Percentiles rank a stretch among this genome's conserved stretches.
Evolutionary conservation across 768 basidiomycete genomes (phyloP).

Genomic region (Suillus paluster): DNA sequence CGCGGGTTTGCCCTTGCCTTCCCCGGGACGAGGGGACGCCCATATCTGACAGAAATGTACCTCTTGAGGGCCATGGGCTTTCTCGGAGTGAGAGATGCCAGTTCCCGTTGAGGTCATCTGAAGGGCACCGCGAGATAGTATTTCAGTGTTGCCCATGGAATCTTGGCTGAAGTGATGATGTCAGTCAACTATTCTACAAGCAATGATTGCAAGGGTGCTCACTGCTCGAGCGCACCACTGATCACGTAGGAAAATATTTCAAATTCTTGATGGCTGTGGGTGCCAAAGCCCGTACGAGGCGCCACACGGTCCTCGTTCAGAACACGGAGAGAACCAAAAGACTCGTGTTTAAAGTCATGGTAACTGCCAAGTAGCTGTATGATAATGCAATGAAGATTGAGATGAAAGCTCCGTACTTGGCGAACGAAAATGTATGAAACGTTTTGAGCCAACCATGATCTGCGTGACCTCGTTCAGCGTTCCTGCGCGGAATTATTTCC

Average conservation of each 20-base stretch:
- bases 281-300: slow-evolving; percentile 79
- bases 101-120: slow-evolving; percentile 94
- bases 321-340: slow-evolving; percentile 79
- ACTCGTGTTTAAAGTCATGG: slow-evolving; percentile 56
- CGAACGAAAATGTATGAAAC: slow-evolving; percentile 84
- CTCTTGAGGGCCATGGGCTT: slow-evolving; percentile 50
- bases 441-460: slow-evolving; percentile 90
- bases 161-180: slow-evolving; percentile 62
- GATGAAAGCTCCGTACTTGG: slow-evolving; percentile 47
- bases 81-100: slow-evolving; percentile 86
- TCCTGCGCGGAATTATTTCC: slow-evolving; percentile 56
- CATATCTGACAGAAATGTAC: slow-evolving; percentile 76
- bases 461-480: slow-evolving; percentile 68
- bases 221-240: slow-evolving; percentile 82
- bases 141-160: slow-evolving; percentile 89
- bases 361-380: slow-evolving; percentile 47
- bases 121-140: slow-evolving; percentile 85
- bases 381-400: slow-evolving; percentile 24
- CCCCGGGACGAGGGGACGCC: slow-evolving; percentile 49
- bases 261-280: slow-evolving; percentile 81
- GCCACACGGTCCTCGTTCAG: slow-evolving; percentile 94
- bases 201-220: slow-evolving; percentile 26
- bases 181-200: neutral
- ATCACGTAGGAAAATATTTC: slow-evolving; percentile 94
- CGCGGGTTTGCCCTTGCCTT: slow-evolving; percentile 50